phyloP scores from a whole-genome alignment of 345 rosid genomes.

The Iberis pinnata region DNA sequence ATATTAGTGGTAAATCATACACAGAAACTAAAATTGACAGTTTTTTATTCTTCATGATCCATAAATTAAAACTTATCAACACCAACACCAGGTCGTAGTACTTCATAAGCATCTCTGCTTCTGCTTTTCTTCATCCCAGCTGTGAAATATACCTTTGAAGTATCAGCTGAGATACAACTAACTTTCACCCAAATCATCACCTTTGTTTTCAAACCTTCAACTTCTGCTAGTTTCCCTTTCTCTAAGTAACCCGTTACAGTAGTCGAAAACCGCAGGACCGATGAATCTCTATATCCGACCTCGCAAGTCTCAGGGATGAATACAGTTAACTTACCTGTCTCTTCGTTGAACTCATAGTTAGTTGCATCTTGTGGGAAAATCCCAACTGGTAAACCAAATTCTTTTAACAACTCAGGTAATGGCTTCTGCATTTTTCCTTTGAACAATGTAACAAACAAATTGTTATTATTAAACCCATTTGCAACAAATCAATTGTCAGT shows the following conservation, averaged over 20 bases:
- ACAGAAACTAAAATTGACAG: too few species aligned
- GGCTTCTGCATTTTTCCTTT: slow-evolving; percentile 95
- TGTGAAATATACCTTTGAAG: slow-evolving; percentile 67
- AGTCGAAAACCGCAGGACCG: slow-evolving; percentile 65
- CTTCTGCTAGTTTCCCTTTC: slow-evolving; percentile 76
- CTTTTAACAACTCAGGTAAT: slow-evolving; percentile 73
- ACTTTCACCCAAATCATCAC: slow-evolving; percentile 88
- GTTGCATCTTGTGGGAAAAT: slow-evolving; percentile 94
- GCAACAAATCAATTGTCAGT: too few species aligned
- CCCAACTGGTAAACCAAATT: slow-evolving; percentile 70
- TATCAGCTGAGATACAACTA: slow-evolving; percentile 53
- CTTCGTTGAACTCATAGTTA: slow-evolving; percentile 88
- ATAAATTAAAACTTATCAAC: slow-evolving; percentile 64
- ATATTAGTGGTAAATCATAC: too few species aligned
- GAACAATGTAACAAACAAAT: background rate
- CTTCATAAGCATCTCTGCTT: slow-evolving; percentile 74
- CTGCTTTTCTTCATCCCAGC: slow-evolving; percentile 77
- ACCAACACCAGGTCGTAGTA: slow-evolving; percentile 54
- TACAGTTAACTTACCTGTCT: slow-evolving; percentile 60
- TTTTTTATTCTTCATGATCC: too few species aligned
- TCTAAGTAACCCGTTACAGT: slow-evolving; percentile 61
- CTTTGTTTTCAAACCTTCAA: slow-evolving; percentile 91
- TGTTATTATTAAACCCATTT: background rate
- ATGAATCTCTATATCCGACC: slow-evolving; percentile 84
- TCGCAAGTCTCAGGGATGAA: slow-evolving; percentile 72